A percentile compares a stretch with the other conserved stretches of the same genome.
Conservation (phyloP, 495 filamentous ascomycete species). For the Astrothelium subdiscretum region DNA sequence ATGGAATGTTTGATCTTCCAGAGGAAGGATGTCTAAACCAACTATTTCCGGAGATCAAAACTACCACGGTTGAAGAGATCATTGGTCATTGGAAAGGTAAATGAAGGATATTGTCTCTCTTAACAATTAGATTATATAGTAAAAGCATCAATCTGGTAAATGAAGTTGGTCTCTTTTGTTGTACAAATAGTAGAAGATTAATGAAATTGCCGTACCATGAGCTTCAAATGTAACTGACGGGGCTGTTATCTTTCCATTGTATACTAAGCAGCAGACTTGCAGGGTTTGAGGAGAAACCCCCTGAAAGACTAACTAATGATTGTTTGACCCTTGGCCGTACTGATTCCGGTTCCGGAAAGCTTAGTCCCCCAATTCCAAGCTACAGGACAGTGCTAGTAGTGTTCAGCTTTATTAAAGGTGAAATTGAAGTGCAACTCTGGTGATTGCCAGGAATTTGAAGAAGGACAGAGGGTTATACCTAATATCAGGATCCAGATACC, state of each 20-base stretch:
- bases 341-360: neutral
- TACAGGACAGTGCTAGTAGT: neutral
- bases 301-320: neutral
- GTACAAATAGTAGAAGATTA: neutral
- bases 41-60: conserved; percentile 29
- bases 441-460: neutral
- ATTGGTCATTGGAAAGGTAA: conserved; percentile 12
- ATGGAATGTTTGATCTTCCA: conserved; percentile 20
- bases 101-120: neutral
- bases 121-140: neutral
- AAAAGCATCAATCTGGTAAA: neutral
- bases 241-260: neutral
- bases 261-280: neutral
- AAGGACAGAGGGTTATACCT: neutral
- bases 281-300: neutral
- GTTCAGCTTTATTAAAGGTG: neutral
- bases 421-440: neutral
- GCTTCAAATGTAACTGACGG: neutral
- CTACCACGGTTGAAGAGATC: conserved; percentile 24
- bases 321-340: no score
- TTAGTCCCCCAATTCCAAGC: neutral
- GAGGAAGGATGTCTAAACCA: conserved; percentile 25
- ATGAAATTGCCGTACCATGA: neutral
- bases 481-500: neutral
- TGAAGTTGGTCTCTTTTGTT: neutral